Evolutionary conservation across 1,139 yeast species (phyloP), one percentile per base, ranked within the genome.

Genomic region (Candida frijolesensis): DNA sequence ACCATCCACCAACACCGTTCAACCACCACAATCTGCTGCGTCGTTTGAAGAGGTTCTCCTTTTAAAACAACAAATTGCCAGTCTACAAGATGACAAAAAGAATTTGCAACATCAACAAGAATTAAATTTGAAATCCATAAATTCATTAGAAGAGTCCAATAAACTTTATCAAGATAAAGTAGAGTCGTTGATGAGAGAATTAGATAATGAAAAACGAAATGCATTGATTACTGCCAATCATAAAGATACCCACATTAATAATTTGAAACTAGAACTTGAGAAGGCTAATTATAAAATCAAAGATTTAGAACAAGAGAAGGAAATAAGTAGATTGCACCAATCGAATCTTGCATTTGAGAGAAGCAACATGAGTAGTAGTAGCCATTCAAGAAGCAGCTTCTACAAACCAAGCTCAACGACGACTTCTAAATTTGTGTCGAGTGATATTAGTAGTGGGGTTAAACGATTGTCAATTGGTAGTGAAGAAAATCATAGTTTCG

Each of bases 361-460:
- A 12, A 44, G 45, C 29, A 47, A 38, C 29, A 29, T 40, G 22
- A 35, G 42, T 18, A 43, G 45, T 18, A 43, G 45, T 19, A 34
- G 45, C 34, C 38, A 43, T 11, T 44, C 46, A 15, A 35, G 42
- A 35, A 35, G 18, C 27, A 44, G 46, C 29, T 44, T 44, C 14
- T 44, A 44, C 42, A 44, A 44, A 37, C 46, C 46, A 27, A 29
- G 35, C 11, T n/a, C 41, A 22, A 25, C 35, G 1, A 19, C 35
- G 2, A 34, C 72, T 0, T 70, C 75, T 14, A 40, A 40, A 32
- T 45, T 40, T 22, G 33, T 33, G 2, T 25, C 49, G 12, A 71
- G 71, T 5, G 82, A 78, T 51, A 68, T 78, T 43, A 76, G 76
- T 48, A 65, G 77, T 0, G 62, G 80, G 16, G 83, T 78, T 14